Conservation (phyloP, 805 yeast genomes). For the Yamadazyma sp. region DNA sequence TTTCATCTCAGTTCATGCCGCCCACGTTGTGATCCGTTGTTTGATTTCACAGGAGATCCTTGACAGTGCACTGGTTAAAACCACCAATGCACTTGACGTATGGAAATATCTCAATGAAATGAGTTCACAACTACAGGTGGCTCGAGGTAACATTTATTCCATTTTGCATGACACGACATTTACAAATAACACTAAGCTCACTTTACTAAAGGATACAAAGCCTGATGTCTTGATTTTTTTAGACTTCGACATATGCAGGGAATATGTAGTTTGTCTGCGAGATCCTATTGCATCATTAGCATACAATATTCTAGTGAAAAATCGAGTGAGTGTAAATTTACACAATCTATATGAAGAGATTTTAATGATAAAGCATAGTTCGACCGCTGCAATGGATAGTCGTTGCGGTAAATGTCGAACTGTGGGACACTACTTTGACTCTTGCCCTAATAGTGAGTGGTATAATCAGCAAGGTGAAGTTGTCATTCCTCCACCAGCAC, state of each 20-base stretch:
- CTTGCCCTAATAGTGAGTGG: constrained; percentile 1
- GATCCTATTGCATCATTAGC: neutral
- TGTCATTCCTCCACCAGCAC: neutral
- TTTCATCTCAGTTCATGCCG: neutral
- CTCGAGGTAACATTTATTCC: neutral
- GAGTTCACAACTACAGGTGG: no score
- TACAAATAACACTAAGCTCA: neutral
- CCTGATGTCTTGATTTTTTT: neutral
- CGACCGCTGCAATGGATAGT: constrained; percentile 4
- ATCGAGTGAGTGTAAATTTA: constrained; percentile 1
- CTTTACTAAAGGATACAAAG: neutral
- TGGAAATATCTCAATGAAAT: constrained; percentile 2
- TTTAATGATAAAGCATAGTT: neutral
- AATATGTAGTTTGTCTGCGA: constrained; percentile 3
- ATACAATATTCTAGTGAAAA: constrained; percentile 3
- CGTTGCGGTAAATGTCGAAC: constrained; percentile 5
- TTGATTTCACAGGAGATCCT: constrained; percentile 2
- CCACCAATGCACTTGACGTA: neutral
- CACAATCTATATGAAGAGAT: neutral
- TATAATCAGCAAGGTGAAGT: neutral
- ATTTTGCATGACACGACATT: neutral
- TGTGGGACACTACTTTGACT: neutral
- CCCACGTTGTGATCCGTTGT: neutral
- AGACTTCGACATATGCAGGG: constrained; percentile 5
- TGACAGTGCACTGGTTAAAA: neutral